These are phyloP conservation scores for Cyclaneusma minus DNA, from an alignment of 2,329 filamentous ascomycete species.

Conservation along the genomic window DNA sequence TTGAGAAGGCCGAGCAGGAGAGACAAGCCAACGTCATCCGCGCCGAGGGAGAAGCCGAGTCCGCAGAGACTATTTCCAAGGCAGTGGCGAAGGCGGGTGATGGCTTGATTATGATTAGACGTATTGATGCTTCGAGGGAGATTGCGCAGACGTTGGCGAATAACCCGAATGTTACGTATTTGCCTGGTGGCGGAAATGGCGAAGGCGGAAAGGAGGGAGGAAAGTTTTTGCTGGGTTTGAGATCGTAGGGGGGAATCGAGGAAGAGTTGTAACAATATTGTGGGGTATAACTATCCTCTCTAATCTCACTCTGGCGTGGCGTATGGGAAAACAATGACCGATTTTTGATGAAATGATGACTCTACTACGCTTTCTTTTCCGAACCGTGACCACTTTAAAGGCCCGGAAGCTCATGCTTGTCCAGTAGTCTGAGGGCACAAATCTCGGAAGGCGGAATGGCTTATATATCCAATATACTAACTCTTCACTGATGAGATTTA, in stretches of 20 bases:
- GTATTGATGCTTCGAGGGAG: conserved; percentile 92
- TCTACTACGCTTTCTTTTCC: no score
- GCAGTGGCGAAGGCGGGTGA: conserved; percentile 88
- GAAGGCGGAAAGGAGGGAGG: conserved; percentile 40
- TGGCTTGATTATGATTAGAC: conserved; percentile 86
- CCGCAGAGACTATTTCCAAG: conserved; percentile 86
- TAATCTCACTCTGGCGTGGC: no score
- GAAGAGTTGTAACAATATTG: background rate
- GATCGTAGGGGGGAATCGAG: no score
- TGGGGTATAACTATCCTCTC: no score
- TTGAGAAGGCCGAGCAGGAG: conserved; percentile 98
- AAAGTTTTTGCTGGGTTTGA: conserved; percentile 51
- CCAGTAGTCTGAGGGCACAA: no score
- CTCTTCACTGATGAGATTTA: no score
- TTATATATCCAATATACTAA: no score
- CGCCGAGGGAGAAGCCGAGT: conserved; percentile 94
- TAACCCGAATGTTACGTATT: conserved; percentile 93
- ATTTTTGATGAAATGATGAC: no score
- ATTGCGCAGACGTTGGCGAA: conserved; percentile 78
- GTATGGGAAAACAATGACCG: no score
- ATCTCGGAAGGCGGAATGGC: no score
- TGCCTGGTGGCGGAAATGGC: conserved; percentile 56
- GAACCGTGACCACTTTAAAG: no score
- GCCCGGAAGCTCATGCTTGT: no score
- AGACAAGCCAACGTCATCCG: conserved; percentile 96